Percentiles rank a stretch among this genome's conserved stretches.
Evolutionary conservation across 768 basidiomycete genomes (phyloP).

Genomic region (Kwoniella europaea): DNA sequence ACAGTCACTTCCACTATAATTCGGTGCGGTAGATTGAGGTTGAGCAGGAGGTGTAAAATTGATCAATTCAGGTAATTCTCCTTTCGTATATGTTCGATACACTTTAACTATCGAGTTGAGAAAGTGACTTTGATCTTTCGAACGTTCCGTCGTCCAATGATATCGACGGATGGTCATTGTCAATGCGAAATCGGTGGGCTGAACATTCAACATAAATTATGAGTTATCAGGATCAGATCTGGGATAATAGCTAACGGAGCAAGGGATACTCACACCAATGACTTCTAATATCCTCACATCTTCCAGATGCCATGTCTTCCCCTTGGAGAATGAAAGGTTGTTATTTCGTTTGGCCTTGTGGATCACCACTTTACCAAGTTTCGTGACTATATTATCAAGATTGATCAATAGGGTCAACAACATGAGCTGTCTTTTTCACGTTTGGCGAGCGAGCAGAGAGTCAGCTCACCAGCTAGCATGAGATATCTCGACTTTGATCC

Average conservation of each 20-base stretch:
- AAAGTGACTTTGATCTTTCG: conserved; percentile 74
- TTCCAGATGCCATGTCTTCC: conserved; percentile 89
- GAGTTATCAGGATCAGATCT: neutral
- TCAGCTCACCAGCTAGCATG: conserved; percentile 77
- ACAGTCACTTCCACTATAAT: conserved; percentile 22
- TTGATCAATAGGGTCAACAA: neutral
- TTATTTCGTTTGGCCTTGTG: conserved; percentile 97
- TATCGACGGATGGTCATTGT: conserved; percentile 83
- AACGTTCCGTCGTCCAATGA: conserved; percentile 81
- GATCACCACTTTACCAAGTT: conserved; percentile 61
- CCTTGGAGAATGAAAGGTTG: conserved; percentile 92
- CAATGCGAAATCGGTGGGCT: conserved; percentile 67
- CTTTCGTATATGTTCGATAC: conserved; percentile 55
- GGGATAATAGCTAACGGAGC: neutral
- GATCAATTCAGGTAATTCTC: conserved; percentile 51
- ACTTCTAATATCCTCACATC: conserved; percentile 84
- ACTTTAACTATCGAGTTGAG: conserved; percentile 68
- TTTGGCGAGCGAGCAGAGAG: conserved; percentile 34
- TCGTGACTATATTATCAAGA: conserved; percentile 42
- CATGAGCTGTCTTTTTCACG: neutral
- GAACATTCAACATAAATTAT: neutral
- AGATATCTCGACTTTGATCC: conserved; percentile 85
- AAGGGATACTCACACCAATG: conserved; percentile 63
- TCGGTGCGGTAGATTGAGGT: conserved; percentile 14
- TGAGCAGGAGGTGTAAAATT: conserved; percentile 34